A percentile compares a stretch with the other conserved stretches of the same genome.
phyloP scores from a whole-genome alignment of 2,329 filamentous ascomycete species.

The Aspergillus transmontanensis region DNA sequence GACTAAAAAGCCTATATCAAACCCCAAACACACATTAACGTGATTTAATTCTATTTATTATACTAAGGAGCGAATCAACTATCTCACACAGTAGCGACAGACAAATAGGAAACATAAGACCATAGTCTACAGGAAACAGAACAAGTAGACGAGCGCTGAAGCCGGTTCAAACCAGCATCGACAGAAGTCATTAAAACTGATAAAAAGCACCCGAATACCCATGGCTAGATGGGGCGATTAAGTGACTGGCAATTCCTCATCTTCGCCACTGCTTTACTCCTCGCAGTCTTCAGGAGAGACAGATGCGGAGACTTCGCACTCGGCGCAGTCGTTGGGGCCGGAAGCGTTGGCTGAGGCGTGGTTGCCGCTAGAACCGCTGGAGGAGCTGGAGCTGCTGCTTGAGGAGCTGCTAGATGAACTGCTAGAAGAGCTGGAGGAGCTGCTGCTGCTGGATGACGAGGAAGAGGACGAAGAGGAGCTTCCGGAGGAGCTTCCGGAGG shows the following conservation, averaged over 20 bases:
- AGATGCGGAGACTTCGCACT: background rate
- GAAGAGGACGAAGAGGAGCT: too few species aligned
- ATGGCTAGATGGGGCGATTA: too few species aligned
- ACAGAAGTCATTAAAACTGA: background rate
- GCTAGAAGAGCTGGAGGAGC: background rate
- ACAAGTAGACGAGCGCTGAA: too few species aligned
- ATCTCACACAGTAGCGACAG: background rate
- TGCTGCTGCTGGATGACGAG: background rate
- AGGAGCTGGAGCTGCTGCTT: background rate
- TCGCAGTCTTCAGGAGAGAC: background rate
- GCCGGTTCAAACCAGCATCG: too few species aligned
- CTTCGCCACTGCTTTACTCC: background rate
- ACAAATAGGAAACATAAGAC: background rate
- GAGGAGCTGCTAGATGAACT: background rate
- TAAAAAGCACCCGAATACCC: background rate
- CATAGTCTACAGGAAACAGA: background rate
- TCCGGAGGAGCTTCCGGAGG: too few species aligned
- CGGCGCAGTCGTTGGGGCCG: background rate
- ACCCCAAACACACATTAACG: background rate
- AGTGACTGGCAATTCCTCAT: background rate
- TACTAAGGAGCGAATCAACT: background rate
- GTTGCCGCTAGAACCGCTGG: background rate
- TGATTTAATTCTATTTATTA: background rate
- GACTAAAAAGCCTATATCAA: too few species aligned
- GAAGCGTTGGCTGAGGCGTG: background rate